Evolutionary conservation across 495 filamentous ascomycete species (phyloP).

Genomic region (Glonium stellatum): DNA sequence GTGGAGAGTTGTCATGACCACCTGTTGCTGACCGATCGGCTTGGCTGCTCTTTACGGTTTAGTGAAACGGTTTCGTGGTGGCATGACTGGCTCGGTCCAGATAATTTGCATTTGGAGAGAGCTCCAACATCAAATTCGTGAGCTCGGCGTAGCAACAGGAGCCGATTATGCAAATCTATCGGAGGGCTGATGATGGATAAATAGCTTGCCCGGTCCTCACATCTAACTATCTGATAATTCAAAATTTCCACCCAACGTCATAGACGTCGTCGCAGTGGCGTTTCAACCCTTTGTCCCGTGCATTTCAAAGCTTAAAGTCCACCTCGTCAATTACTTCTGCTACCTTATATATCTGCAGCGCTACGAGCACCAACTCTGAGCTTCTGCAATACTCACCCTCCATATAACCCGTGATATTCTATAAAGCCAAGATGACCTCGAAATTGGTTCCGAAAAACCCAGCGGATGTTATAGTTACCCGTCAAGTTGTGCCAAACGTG

Average conservation of each 20-base stretch:
- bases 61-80: not conserved
- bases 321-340: not conserved
- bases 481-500: conserved; percentile 62
- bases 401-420: not conserved
- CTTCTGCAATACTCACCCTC: not conserved
- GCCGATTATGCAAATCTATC: too few species aligned
- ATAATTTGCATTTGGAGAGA: not conserved
- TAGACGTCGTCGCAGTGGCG: not conserved
- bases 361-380: not conserved
- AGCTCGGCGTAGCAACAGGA: too few species aligned
- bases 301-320: not conserved
- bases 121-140: not conserved
- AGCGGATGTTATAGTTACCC: conserved; percentile 76
- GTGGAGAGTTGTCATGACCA: too few species aligned
- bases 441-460: conserved; percentile 59
- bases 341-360: not conserved
- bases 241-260: not conserved
- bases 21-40: not conserved
- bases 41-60: not conserved
- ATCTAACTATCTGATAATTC: conserved; percentile 1
- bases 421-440: conserved; percentile 30
- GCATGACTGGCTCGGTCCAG: not conserved
- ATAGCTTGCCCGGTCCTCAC: not conserved
- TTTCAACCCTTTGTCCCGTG: not conserved
- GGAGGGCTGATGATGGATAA: not conserved